Percentiles rank a stretch among this genome's conserved stretches.
These are phyloP conservation scores for Populus deltoides DNA, from an alignment of 345 rosid genomes.

Conservation along the genomic window DNA sequence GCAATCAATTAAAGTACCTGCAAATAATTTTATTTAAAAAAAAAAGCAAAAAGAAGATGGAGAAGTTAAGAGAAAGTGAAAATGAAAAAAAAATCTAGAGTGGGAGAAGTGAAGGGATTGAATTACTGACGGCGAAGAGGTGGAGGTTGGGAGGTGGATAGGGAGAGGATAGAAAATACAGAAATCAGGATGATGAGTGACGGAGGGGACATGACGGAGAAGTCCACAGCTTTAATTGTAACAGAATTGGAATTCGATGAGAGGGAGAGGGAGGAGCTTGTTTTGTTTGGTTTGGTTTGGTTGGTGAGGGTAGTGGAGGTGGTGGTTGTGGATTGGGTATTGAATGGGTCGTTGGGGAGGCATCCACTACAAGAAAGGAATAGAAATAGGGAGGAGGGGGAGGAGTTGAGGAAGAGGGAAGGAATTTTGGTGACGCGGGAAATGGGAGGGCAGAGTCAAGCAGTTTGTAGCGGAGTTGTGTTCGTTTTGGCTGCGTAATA, in stretches of 20 bases:
- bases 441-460: conserved; percentile 33
- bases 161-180: conserved; percentile 33
- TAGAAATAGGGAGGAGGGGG: conserved; percentile 15
- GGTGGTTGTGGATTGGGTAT: conserved; percentile 8
- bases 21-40: not conserved
- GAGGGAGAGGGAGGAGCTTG: conserved; percentile 12
- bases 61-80: not conserved
- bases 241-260: conserved; percentile 4
- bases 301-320: conserved; percentile 11
- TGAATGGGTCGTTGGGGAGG: conserved; percentile 49
- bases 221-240: not conserved
- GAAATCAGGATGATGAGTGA: conserved; percentile 13
- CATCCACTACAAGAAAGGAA: conserved; percentile 49
- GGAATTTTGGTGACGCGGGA: conserved; percentile 52
- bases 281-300: not conserved
- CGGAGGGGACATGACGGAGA: not conserved
- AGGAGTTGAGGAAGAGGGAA: conserved; percentile 39
- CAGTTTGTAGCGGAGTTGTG: not conserved
- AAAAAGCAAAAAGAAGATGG: not conserved
- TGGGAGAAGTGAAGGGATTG: not conserved
- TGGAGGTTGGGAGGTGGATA: conserved; percentile 40
- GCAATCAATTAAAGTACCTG: conserved; percentile 71
- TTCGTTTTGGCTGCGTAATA: not conserved
- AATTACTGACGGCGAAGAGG: conserved; percentile 34
- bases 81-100: no score